Conservation (phyloP, 2,329 filamentous ascomycete species). For the Fusarium falciforme region DNA sequence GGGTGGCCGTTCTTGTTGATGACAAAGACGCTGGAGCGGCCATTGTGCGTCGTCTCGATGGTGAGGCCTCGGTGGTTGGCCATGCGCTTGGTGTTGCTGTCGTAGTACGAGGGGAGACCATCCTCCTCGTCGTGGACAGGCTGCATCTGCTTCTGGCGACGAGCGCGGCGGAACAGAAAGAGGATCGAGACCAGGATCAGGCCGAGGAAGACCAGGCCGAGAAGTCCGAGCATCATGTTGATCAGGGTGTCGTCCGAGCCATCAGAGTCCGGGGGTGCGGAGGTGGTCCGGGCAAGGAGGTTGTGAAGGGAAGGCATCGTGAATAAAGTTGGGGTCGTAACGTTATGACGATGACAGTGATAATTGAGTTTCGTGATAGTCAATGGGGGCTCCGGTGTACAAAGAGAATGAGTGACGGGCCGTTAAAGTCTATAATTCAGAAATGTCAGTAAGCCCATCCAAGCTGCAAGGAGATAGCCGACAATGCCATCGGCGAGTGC, state of each 20-base stretch:
- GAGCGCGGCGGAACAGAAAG: slow-evolving; percentile 76
- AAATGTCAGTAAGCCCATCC: slow-evolving; percentile 35
- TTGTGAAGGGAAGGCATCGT: slow-evolving; percentile 43
- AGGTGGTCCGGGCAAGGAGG: slow-evolving; percentile 34
- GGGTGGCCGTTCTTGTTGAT: slow-evolving; percentile 81
- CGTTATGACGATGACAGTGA: slow-evolving; percentile 14
- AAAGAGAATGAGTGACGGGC: slow-evolving; percentile 33
- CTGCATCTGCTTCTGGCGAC: slow-evolving; percentile 60
- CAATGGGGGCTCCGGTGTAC: slow-evolving; percentile 33
- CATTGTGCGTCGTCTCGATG: slow-evolving; percentile 66
- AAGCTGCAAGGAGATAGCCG: neutral
- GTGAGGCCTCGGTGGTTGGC: slow-evolving; percentile 67
- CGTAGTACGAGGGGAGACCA: slow-evolving; percentile 77
- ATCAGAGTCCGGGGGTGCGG: slow-evolving; percentile 53
- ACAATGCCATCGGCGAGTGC: slow-evolving; percentile 22
- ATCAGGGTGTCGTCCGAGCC: slow-evolving; percentile 70
- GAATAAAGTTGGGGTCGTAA: slow-evolving; percentile 30
- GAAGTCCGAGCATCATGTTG: slow-evolving; percentile 81
- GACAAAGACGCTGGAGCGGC: slow-evolving; percentile 77
- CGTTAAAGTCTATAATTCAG: slow-evolving; percentile 32
- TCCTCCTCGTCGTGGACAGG: slow-evolving; percentile 51
- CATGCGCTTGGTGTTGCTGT: slow-evolving; percentile 60
- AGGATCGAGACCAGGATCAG: slow-evolving; percentile 76
- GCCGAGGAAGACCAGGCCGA: slow-evolving; percentile 80
- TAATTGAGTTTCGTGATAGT: slow-evolving; percentile 27